Percentiles rank a stretch among this genome's conserved stretches.
Conservation (phyloP, 345 rosid species). For the Populus tremula region DNA sequence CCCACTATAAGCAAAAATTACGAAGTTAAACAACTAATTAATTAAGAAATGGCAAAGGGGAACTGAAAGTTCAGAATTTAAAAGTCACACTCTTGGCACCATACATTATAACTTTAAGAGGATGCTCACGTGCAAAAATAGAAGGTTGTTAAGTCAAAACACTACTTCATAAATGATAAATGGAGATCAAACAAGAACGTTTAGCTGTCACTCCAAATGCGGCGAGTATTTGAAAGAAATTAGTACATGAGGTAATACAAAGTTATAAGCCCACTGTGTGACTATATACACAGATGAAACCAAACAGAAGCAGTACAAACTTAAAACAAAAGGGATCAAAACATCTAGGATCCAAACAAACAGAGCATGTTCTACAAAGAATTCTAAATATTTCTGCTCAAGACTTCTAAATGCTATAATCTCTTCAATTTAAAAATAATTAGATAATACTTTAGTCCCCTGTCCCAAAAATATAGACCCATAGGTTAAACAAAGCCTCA, state of each 20-base stretch:
- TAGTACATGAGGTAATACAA: neutral
- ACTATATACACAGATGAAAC: neutral
- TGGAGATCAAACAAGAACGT: neutral
- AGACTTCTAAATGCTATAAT: neutral
- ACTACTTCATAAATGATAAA: neutral
- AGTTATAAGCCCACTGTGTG: neutral
- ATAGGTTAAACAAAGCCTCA: neutral
- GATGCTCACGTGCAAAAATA: neutral
- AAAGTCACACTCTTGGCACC: constrained; percentile 1
- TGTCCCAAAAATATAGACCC: neutral
- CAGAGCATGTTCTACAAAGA: neutral
- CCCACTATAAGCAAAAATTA: constrained; percentile 66
- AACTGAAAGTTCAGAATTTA: constrained; percentile 1
- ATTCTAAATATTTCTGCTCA: neutral
- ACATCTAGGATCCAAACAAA: neutral
- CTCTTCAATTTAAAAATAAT: neutral
- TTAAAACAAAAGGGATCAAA: neutral
- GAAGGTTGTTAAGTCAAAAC: neutral
- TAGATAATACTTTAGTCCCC: neutral
- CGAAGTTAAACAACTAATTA: neutral
- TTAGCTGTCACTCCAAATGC: neutral
- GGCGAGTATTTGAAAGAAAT: neutral
- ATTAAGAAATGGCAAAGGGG: neutral
- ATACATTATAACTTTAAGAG: neutral
- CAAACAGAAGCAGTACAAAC: neutral